Conservation (phyloP, 129 eudicot species). For the Tagetes erecta region DNA sequence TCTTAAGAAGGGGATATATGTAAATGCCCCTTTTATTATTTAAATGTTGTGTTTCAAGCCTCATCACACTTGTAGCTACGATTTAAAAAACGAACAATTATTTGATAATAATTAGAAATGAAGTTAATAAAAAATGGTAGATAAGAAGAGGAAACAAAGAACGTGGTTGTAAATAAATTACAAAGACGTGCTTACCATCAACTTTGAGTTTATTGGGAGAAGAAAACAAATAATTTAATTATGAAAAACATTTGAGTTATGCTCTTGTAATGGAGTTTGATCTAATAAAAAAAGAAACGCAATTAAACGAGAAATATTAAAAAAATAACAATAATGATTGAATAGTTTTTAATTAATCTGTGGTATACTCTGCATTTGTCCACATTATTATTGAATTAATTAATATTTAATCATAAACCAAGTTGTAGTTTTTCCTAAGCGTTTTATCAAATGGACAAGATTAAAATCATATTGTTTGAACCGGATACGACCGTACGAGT, state of each 20-base stretch:
- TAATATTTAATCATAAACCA: background rate
- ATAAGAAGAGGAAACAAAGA: background rate
- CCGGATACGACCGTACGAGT: background rate
- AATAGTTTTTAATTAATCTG: background rate
- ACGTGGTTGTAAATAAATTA: conserved; percentile 23
- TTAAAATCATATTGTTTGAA: background rate
- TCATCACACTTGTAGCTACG: too few relatives aligned
- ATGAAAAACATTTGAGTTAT: conserved; percentile 24
- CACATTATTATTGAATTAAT: conserved; percentile 8
- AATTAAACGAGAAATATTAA: background rate
- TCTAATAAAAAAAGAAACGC: background rate
- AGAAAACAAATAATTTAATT: background rate
- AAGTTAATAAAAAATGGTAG: background rate
- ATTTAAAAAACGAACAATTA: too few relatives aligned
- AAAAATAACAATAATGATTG: background rate
- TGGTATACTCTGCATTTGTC: conserved; percentile 11
- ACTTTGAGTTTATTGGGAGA: too few relatives aligned
- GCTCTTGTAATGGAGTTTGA: conserved; percentile 29
- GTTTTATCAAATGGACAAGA: background rate
- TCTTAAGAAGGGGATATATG: too few relatives aligned
- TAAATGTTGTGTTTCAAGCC: too few relatives aligned
- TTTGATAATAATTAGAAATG: too few relatives aligned
- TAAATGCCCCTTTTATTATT: too few relatives aligned
- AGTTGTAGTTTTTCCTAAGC: background rate
- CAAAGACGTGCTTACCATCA: conserved; percentile 38